These are phyloP conservation scores for Candida ulmi DNA, from an alignment of 805 yeast species.

Conservation along the genomic window DNA sequence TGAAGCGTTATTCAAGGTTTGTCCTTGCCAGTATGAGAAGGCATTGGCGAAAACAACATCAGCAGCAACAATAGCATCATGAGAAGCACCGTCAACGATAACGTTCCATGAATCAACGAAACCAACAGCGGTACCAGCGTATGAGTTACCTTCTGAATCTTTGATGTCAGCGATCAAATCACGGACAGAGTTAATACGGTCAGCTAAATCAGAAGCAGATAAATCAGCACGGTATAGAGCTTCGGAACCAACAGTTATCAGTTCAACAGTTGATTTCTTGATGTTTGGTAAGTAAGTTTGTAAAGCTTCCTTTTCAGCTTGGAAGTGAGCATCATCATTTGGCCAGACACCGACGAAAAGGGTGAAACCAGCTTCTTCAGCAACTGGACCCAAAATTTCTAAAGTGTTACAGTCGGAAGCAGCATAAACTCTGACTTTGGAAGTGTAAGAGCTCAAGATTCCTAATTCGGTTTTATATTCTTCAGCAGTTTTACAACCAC, in stretches of 20 bases:
- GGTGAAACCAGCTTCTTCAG: constrained; percentile 69
- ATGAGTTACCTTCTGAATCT: constrained; percentile 80
- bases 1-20: constrained; percentile 73
- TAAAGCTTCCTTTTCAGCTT: constrained; percentile 70
- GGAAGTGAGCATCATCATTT: constrained; percentile 72
- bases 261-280: constrained; percentile 63
- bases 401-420: constrained; percentile 93
- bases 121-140: constrained; percentile 71
- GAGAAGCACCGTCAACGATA: constrained; percentile 70
- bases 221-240: constrained; percentile 88
- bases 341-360: constrained; percentile 92
- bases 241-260: constrained; percentile 90
- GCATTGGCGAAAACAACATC: constrained; percentile 92
- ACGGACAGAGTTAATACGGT: constrained; percentile 58
- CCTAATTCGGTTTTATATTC: constrained; percentile 71
- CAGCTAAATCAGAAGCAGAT: constrained; percentile 69
- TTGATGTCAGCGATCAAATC: constrained; percentile 50
- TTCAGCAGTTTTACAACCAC: constrained; percentile 66
- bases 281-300: constrained; percentile 63
- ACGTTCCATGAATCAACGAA: constrained; percentile 96
- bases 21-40: constrained; percentile 99
- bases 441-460: constrained; percentile 51
- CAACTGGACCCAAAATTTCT: constrained; percentile 80
- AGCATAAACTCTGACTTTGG: constrained; percentile 78
- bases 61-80: constrained; percentile 69